A percentile compares a stretch with the other conserved stretches of the same genome.
These are phyloP conservation scores for Alternaria brassicicola DNA, from an alignment of 2,329 filamentous ascomycete genomes.

Conservation along the genomic window DNA sequence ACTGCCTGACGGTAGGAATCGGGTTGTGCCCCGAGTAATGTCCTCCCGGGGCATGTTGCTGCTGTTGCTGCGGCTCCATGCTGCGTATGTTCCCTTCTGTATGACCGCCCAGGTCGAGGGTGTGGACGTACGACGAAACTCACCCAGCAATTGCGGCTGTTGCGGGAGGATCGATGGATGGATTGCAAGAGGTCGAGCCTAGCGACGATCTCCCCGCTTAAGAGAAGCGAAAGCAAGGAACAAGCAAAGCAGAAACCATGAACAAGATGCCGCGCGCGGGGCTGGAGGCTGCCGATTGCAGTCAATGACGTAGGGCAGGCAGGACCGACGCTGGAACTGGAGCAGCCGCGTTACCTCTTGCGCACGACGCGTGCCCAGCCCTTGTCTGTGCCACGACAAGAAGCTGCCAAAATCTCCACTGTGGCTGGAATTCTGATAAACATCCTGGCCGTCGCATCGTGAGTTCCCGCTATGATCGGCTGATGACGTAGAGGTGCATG, in stretches of 20 bases:
- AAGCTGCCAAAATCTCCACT: conserved; percentile 18
- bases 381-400: conserved; percentile 6
- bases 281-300: conserved; percentile 5
- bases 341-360: conserved; percentile 20
- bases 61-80: conserved; percentile 57
- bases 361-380: conserved; percentile 13
- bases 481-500: conserved; percentile 21
- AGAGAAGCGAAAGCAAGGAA: conserved; percentile 27
- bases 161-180: conserved; percentile 3
- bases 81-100: conserved; percentile 15
- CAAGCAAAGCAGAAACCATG: conserved; percentile 2
- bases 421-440: conserved; percentile 18
- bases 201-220: conserved; percentile 13
- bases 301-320: conserved; percentile 27
- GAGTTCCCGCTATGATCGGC: conserved; percentile 13
- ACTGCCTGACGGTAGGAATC: conserved; percentile 85
- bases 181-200: conserved; percentile 1
- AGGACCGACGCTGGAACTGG: conserved; percentile 7
- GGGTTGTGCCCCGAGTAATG: conserved; percentile 85
- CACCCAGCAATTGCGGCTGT: conserved; percentile 17
- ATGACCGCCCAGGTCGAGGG: conserved; percentile 2
- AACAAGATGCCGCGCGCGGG: conserved; percentile 12
- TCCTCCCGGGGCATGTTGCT: conserved; percentile 60
- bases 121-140: conserved; percentile 8
- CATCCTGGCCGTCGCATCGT: conserved; percentile 16